Evolutionary conservation across 139 green algal genomes (phyloP), one percentile per base, ranked within the genome.

Genomic region (Chlorella sp.): DNA sequence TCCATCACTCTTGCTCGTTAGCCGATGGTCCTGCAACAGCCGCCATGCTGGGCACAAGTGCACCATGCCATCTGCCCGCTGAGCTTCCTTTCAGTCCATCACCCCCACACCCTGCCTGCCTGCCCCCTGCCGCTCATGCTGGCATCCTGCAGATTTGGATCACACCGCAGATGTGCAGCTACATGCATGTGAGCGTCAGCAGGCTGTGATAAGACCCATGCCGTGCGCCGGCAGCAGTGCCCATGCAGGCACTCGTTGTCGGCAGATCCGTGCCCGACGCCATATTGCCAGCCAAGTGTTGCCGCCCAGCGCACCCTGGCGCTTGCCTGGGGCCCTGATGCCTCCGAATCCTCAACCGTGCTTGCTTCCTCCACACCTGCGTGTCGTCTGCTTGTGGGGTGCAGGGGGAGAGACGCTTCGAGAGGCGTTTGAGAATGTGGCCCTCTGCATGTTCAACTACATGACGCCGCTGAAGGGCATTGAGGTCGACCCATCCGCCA

Each of bases 121-220:
- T n/a, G n/a, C 64, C 26, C 28, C 71, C 77, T 83, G 14, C 12
- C 36, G 0, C 66, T n/a, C 57, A 73, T 78, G 40, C 0, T 24
- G 1, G 61, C 21, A 57, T 3, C 34, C 77, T 77, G 69, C 90
- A 96, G 89, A 98, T 83, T 88, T 98, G 39, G 97, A 98, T 89
- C 97, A 98, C 91, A 98, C 97, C 18, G 97, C 97, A 40, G 97
- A 98, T 82, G 92, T 98, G 0, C 96, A 98, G 88, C 91, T 98
- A 12, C 96, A 98, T 88, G 89, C 95, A 64, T 98, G 96, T 94
- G 82, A 90, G 90, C 76, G 24, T 21, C 22, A 15, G 37, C 24
- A 77, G 22, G 14, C 12, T 19, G 21, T 71, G 21, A n/a, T n/a
- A n/a, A n/a, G n/a, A n/a, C n/a, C n/a, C n/a, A n/a, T n/a, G 64